phyloP scores from a whole-genome alignment of 1,284 basidiomycete species.

The Apiotrichum domesticum region DNA sequence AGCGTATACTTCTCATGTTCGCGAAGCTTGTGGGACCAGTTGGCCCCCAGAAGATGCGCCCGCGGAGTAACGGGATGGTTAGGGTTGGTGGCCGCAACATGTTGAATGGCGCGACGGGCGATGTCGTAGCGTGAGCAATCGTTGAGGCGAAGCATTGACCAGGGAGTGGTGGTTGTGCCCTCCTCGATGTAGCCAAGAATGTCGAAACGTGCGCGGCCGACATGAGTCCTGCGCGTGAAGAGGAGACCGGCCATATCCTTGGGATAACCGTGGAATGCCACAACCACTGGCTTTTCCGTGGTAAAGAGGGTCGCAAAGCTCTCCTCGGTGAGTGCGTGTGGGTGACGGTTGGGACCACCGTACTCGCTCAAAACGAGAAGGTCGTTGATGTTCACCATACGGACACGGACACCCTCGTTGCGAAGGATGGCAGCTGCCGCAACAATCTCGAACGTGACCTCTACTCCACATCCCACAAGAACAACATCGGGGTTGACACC shows the following conservation, averaged over 20 bases:
- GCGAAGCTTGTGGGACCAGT: slow-evolving; percentile 44
- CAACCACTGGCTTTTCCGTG: slow-evolving; percentile 59
- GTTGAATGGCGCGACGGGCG: slow-evolving; percentile 45
- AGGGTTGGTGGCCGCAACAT: slow-evolving; percentile 34
- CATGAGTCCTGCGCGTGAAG: slow-evolving; percentile 41
- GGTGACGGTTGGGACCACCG: slow-evolving; percentile 40
- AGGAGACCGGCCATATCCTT: slow-evolving; percentile 43
- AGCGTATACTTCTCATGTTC: slow-evolving; percentile 46
- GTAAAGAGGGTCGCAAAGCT: slow-evolving; percentile 69
- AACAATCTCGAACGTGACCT: slow-evolving; percentile 50
- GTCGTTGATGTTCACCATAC: slow-evolving; percentile 66
- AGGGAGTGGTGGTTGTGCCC: slow-evolving; percentile 51
- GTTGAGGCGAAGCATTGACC: slow-evolving; percentile 50
- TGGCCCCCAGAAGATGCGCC: slow-evolving; percentile 40
- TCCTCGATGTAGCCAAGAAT: slow-evolving; percentile 49
- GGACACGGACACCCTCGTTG: slow-evolving; percentile 62
- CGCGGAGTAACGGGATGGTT: slow-evolving; percentile 38
- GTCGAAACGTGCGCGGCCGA: slow-evolving; percentile 43
- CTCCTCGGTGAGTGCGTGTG: slow-evolving; percentile 60
- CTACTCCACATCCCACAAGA: slow-evolving; percentile 49
- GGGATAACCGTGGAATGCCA: slow-evolving; percentile 71
- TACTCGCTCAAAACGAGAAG: slow-evolving; percentile 47
- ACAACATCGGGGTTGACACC: slow-evolving; percentile 52
- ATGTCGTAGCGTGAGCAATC: slow-evolving; percentile 48
- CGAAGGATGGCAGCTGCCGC: slow-evolving; percentile 66